These are phyloP conservation scores for Lunularia cruciata DNA, from an alignment of 225 moss, liverwort and hornwort species.

Conservation along the genomic window DNA sequence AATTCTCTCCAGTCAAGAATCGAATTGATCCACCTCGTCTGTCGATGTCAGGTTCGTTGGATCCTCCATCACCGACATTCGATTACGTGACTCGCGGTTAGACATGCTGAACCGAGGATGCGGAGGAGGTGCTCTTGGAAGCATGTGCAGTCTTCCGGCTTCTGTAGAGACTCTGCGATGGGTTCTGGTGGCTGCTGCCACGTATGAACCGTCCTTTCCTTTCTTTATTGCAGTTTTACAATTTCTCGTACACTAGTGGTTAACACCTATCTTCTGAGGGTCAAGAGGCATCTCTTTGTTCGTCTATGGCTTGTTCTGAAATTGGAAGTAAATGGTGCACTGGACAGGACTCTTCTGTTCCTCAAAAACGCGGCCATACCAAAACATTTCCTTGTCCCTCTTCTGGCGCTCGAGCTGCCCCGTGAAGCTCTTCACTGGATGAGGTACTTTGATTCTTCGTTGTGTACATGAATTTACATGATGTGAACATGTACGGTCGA, in stretches of 20 bases:
- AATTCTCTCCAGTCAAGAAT: background rate
- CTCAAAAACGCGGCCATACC: conserved; percentile 30
- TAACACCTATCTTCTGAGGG: background rate
- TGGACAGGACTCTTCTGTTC: conserved; percentile 38
- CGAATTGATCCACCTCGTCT: background rate
- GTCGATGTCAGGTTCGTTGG: background rate
- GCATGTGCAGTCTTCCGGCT: conserved; percentile 28
- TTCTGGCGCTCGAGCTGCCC: conserved; percentile 43
- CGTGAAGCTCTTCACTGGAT: conserved; percentile 36
- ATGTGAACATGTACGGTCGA: too few species aligned
- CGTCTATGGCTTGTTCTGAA: too few species aligned
- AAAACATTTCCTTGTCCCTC: conserved; percentile 36
- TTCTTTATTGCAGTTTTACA: background rate
- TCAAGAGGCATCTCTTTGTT: background rate
- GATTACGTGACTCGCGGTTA: background rate
- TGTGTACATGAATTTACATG: background rate
- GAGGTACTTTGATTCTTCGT: conserved; percentile 19
- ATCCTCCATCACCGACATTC: background rate
- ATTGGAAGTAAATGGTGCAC: background rate
- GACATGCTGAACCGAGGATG: background rate
- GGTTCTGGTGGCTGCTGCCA: conserved; percentile 35
- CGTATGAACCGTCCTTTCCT: conserved; percentile 22
- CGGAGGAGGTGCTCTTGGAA: conserved; percentile 33
- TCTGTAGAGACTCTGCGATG: conserved; percentile 47
- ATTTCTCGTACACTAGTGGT: background rate